Evolutionary conservation across 192 early-diverging fungal genomes (phyloP), one percentile per base, ranked within the genome.

Genomic region (Gonapodya sp.): DNA sequence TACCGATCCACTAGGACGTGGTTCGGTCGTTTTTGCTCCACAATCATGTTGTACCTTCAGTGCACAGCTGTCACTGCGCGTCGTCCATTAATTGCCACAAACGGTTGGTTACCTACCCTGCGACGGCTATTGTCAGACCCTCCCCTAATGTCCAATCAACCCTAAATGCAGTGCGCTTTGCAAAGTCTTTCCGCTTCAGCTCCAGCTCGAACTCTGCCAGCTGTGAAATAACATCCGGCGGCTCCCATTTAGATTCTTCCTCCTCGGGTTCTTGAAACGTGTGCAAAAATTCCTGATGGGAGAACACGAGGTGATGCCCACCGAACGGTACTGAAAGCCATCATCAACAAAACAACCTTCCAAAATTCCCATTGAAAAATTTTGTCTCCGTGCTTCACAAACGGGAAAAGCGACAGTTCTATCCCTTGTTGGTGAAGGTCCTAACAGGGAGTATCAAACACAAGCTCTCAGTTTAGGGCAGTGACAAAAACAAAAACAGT

Each of bases 1-100:
- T 16, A 64, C 91, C 90, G n/a, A 86, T 85, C 80, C 93, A 95
- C 31, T 88, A 84, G 80, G 84, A 93, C 2, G 87, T 87, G 0
- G 91, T 91, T 37, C 16, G 84, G 84, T 37, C 85, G 87, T 30
- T 84, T 86, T 36, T 92, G 90, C 80, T 92, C 84, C 37, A 89
- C 81, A 1, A 90, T 81, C 0, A 92, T 78, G 77, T 88, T 91
- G 81, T 87, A 93, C 2, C 89, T 90, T 64, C 8, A 64, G 8
- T 64, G 8, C 46, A 64, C 46, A 8, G 8, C 8, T 16, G 46
- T 8, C 46, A 64, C 46, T 24, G 46, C 46, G 46, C 46, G 46
- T n/a, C n/a, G n/a, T n/a, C n/a, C n/a, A n/a, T n/a, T n/a, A n/a
- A n/a, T n/a, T n/a, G n/a, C n/a, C n/a, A n/a, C n/a, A n/a, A n/a